Evolutionary conservation across 768 basidiomycete species (phyloP), one percentile per base, ranked within the genome.

Genomic region (Lactarius sp.): DNA sequence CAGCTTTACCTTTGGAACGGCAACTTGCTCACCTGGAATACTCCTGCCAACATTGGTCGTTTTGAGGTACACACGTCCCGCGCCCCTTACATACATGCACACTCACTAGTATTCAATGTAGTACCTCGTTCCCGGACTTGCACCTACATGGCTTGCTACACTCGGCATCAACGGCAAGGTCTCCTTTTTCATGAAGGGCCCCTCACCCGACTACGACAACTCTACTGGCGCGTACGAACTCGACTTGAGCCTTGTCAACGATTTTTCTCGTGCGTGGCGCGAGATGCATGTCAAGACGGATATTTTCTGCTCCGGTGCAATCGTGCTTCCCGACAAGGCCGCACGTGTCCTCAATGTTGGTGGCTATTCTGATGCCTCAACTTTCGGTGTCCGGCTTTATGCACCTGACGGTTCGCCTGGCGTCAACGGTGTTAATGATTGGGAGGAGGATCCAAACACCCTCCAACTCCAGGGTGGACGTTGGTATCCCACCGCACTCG

Each of bases 161-260:
- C 76, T 92, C 37, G 88, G 90, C 1, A 78, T 88, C 73, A 92
- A 92, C 76, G 85, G 87, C 77, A 92, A 92, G 70, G 85, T 92
- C 53, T 81, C 85, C 1, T 88, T 92, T 27, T 76, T 92, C 6
- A 90, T 92, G 73, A 92, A 92, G 71, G 75, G 59, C 3, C 86
- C 87, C 9, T 89, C 88, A 31, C 79, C 79, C 60, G 82, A 82
- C 39, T 84, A 77, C 60, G 64, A 71, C 3, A 90, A 90, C 72
- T 79, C 85, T 4, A 90, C 90, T 16, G 90, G 88, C 9, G 88
- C 88, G 1, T 91, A 90, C 66, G 90, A 92, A 66, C 77, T 92
- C 31, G 90, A 91, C 69, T 72, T 85, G 46, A 84, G 79, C 34
- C 75, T 91, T 39, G 77, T 77, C 0, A 64, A 77, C 63, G 74